Evolutionary conservation across 768 basidiomycete genomes (phyloP), one percentile per base, ranked within the genome.

Genomic region (Phanerochaete sordida): DNA sequence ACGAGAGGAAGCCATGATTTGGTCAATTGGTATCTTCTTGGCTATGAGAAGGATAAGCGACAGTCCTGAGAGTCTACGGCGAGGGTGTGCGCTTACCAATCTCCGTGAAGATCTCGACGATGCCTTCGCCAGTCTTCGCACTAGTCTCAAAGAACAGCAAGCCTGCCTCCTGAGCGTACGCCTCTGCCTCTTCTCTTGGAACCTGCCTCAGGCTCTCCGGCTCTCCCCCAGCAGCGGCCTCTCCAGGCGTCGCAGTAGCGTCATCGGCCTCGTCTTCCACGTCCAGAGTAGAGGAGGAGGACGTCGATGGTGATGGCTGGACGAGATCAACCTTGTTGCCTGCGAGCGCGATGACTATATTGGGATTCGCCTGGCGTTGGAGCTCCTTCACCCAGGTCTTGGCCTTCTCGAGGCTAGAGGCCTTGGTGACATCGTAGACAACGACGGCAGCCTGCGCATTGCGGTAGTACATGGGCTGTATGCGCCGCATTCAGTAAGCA

Each of bases 341-440:
- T 12, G 93, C 94, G 54, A 99, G 86, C 6, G 96, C 95, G 68
- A 99, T 98, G 71, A 99, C 95, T 70, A 98, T 98, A 73, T 98
- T 98, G 35, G 96, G 95, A 72, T 98, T 97, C 24, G 97, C 97
- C 71, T 99, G 97, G 65, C 97, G 86, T 73, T 99, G 97, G 24
- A 99, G 82, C 75, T 99, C 97, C 78, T 97, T 98, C 60, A 99
- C 95, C 97, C 97, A 99, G 30, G 95, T 94, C 79, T 98, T 98
- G 57, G 97, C 97, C 74, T 98, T 98, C 74, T 98, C 96, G 60
- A 99, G 81, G 69, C 94, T 96, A 59, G 90, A 84, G 47, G 93
- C 91, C 75, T 98, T 97, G 52, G 96, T 98, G 58, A 98, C 87
- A 72, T 98, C 97, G 74, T 98, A 98, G 21, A 98, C 96, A 9